phyloP scores from a whole-genome alignment of 75 land plant species.

The Selaginella tamariscina region DNA sequence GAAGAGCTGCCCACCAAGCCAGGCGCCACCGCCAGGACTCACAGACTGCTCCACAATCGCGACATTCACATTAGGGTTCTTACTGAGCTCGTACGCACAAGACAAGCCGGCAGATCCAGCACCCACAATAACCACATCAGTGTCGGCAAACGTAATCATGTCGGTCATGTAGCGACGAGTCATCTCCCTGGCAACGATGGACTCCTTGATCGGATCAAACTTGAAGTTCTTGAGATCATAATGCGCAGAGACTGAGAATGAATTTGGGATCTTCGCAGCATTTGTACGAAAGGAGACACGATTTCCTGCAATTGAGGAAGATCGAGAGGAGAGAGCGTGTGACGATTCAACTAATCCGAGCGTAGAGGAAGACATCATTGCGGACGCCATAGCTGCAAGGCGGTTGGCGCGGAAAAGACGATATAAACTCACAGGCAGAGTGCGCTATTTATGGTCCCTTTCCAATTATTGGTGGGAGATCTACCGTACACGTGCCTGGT shows the following conservation, averaged over 20 bases:
- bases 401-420: too few relatives aligned
- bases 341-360: neutral
- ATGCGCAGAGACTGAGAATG: neutral
- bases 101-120: conserved; percentile 91
- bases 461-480: too few relatives aligned
- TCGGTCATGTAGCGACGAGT: conserved; percentile 96
- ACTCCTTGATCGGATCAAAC: conserved; percentile 84
- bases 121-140: conserved; percentile 85
- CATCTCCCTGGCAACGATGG: conserved; percentile 92
- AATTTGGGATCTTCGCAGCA: neutral
- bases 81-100: conserved; percentile 85
- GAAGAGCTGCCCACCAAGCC: conserved; percentile 97
- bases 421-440: too few relatives aligned
- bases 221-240: conserved; percentile 53
- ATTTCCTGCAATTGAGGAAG: neutral
- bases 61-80: conserved; percentile 61
- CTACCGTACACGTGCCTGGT: too few relatives aligned
- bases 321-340: neutral
- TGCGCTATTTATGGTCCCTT: too few relatives aligned
- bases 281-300: neutral
- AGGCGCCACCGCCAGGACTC: conserved; percentile 94
- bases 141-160: conserved; percentile 95
- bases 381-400: too few relatives aligned
- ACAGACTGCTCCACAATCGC: conserved; percentile 91
- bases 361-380: too few relatives aligned